These are phyloP conservation scores for Cryphonectria carpinicola DNA, from an alignment of 2,329 filamentous ascomycete species.

Conservation along the genomic window DNA sequence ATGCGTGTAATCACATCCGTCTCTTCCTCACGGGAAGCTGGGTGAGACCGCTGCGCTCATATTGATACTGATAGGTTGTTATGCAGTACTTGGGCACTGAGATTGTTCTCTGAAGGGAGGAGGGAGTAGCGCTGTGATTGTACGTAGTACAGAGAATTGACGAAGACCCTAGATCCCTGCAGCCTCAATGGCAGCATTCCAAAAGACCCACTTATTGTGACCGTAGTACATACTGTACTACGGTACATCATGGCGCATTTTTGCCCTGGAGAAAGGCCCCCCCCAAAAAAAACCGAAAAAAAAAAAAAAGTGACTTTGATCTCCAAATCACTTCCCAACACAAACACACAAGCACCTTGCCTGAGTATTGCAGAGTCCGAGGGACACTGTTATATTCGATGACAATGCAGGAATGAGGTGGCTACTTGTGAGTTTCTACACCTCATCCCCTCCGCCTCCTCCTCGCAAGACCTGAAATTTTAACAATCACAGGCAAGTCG, in stretches of 20 bases:
- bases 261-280: background rate
- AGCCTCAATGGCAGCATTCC: background rate
- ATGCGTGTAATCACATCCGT: background rate
- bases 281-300: background rate
- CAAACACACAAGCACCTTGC: background rate
- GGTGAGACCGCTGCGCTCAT: background rate
- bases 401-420: conserved; percentile 15
- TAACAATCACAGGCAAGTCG: conserved; percentile 5
- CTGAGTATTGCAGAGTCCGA: background rate
- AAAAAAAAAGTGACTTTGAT: background rate
- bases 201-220: background rate
- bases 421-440: conserved; percentile 5
- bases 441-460: no score
- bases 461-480: background rate
- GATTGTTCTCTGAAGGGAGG: background rate
- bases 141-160: background rate
- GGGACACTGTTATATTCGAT: background rate
- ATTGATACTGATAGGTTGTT: background rate
- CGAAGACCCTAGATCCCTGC: background rate
- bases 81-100: no score
- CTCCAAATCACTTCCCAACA: background rate
- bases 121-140: no score
- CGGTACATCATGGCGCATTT: background rate
- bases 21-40: background rate
- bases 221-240: background rate